Conservation (phyloP, 2,329 filamentous ascomycete genomes). For the Penicillium hesseltinei region DNA sequence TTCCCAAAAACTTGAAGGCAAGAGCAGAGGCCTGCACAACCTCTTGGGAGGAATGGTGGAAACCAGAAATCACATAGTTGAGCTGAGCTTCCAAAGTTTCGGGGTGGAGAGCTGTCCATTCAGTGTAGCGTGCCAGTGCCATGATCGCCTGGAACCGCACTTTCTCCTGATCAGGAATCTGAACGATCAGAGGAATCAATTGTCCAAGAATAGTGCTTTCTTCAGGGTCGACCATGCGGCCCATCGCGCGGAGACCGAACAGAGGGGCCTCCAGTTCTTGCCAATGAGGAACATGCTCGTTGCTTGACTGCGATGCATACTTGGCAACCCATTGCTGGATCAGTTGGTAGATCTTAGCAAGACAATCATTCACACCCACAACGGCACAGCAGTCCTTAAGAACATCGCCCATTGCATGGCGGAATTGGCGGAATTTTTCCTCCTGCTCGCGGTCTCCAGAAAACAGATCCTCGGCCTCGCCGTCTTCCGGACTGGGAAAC, state of each 20-base stretch:
- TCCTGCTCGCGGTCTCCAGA: constrained; percentile 94
- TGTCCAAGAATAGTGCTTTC: constrained; percentile 85
- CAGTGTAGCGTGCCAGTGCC: constrained; percentile 93
- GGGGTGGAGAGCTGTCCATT: constrained; percentile 93
- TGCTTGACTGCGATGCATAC: constrained; percentile 72
- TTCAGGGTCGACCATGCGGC: constrained; percentile 88
- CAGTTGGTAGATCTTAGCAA: constrained; percentile 80
- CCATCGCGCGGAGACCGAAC: constrained; percentile 94
- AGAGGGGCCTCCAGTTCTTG: constrained; percentile 92
- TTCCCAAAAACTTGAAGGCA: constrained; percentile 95
- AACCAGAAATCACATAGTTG: constrained; percentile 91
- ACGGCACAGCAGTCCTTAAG: constrained; percentile 97
- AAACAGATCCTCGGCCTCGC: constrained; percentile 75
- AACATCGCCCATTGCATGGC: constrained; percentile 96
- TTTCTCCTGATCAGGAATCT: constrained; percentile 94
- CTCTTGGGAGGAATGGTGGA: constrained; percentile 83
- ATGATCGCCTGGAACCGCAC: constrained; percentile 98
- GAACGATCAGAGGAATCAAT: constrained; percentile 88
- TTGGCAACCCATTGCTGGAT: constrained; percentile 87
- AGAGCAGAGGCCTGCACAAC: constrained; percentile 88
- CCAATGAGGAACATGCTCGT: constrained; percentile 83
- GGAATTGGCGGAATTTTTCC: constrained; percentile 94
- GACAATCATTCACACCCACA: constrained; percentile 86
- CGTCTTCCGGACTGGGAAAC: constrained; percentile 74
- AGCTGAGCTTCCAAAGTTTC: constrained; percentile 91